phyloP scores from a whole-genome alignment of 1,284 basidiomycete genomes.

The Apiotrichum brassicae region DNA sequence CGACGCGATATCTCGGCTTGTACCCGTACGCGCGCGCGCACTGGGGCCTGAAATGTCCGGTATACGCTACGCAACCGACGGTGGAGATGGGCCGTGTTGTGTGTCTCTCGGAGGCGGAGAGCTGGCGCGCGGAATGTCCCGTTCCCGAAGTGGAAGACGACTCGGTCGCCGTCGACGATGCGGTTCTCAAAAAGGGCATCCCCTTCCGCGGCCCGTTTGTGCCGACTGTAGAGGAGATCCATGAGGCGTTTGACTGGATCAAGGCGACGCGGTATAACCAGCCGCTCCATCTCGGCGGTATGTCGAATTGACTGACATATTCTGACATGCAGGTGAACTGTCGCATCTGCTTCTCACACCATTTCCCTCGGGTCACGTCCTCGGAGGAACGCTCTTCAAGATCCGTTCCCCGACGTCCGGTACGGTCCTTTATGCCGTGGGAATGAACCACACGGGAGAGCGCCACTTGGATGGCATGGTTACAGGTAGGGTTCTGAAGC shows the following conservation, averaged over 20 bases:
- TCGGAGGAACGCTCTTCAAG: slow-evolving; percentile 98
- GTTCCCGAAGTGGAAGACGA: slow-evolving; percentile 40
- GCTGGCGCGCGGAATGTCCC: slow-evolving; percentile 68
- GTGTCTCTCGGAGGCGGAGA: slow-evolving; percentile 73
- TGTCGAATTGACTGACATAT: slow-evolving; percentile 21
- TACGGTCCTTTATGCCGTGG: slow-evolving; percentile 90
- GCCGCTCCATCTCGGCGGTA: slow-evolving; percentile 88
- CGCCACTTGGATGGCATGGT: slow-evolving; percentile 94
- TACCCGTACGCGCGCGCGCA: slow-evolving; percentile 83
- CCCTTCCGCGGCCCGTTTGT: slow-evolving; percentile 42
- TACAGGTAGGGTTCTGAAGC: slow-evolving; percentile 23
- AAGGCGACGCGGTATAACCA: slow-evolving; percentile 92
- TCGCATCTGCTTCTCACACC: slow-evolving; percentile 79
- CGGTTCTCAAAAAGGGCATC: slow-evolving; percentile 20
- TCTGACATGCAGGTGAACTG: slow-evolving; percentile 32
- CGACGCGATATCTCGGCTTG: slow-evolving; percentile 77
- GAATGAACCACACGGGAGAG: slow-evolving; percentile 95
- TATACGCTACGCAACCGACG: slow-evolving; percentile 94
- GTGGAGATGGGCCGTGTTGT: slow-evolving; percentile 94
- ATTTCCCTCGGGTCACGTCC: slow-evolving; percentile 89
- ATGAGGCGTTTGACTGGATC: slow-evolving; percentile 87
- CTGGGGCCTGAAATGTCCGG: slow-evolving; percentile 82
- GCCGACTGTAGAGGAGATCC: slow-evolving; percentile 73
- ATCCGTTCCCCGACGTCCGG: slow-evolving; percentile 93
- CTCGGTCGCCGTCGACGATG: slow-evolving; percentile 9